Evolutionary conservation across 441 rosid genomes (phyloP), one percentile per base, ranked within the genome.

Genomic region (Francoa sonchifolia): DNA sequence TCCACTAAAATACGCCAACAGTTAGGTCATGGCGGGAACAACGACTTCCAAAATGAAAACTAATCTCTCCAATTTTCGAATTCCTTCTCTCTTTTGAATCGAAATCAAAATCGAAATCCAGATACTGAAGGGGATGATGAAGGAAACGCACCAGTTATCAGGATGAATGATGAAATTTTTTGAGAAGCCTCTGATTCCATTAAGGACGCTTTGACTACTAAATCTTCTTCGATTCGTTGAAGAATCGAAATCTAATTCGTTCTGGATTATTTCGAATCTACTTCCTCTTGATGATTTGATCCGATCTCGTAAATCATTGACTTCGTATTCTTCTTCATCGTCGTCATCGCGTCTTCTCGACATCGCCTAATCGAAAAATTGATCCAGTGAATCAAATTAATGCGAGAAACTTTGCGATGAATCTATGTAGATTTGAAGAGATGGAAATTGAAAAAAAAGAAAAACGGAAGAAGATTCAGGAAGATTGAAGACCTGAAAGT

Each of bases 131-230:
- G 19, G 4, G 6, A 9, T 6, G 15, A 9, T 3, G 17, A 16
- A 26, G 37, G 7, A 15, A 52, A 2, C 4, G 23, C 3, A 89
- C 97, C 88, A 81, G 67, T 52, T 76, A 0, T 74, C 78, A 2
- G 95, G 97, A 54, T 68, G 69, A 46, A 88, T 73, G 47, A 67
- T 45, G 50, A 58, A 53, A 20, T 79, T 63, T 20, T 12, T 52
- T 42, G 61, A 65, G 60, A 70, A 47, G 48, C 50, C 57, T 36
- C 31, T 67, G 57, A 79, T 11, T 3, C 90, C 87, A 44, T 49
- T 23, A 28, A 73, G 19, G 7, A 61, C 36, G 8, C 60, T 46
- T 32, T 57, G 62, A 13, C 69, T 59, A 19, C 82, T 68, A 37
- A 65, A 52, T 25, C 48, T 63, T 17, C 72, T 54, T 33, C 64